Evolutionary conservation across 176 grass and related monocot species (phyloP).

Genomic region (Aegilops speltoides): DNA sequence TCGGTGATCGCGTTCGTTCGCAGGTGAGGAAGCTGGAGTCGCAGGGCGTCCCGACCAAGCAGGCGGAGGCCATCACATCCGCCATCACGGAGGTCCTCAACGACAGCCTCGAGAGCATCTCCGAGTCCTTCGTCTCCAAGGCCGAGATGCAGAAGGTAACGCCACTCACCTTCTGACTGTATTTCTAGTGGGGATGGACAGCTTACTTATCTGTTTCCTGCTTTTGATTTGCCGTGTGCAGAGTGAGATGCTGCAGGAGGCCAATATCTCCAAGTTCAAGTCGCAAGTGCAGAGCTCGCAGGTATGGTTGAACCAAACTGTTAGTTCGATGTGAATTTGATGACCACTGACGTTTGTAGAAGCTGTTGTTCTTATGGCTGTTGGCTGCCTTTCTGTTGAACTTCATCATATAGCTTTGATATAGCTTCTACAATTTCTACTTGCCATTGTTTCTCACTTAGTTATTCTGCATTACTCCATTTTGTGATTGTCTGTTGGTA

Average conservation of each 20-base stretch:
- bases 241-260: slow-evolving; percentile 90
- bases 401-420: not conserved
- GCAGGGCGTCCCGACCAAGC: slow-evolving; percentile 86
- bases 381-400: not conserved
- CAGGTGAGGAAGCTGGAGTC: slow-evolving; percentile 92
- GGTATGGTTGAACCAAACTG: slow-evolving; percentile 24
- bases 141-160: slow-evolving; percentile 86
- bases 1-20: not conserved
- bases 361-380: not conserved
- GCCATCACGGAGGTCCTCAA: slow-evolving; percentile 96
- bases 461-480: slow-evolving; percentile 17
- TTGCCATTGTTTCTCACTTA: not conserved
- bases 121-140: slow-evolving; percentile 84
- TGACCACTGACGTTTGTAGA: not conserved
- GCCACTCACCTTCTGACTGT: not conserved
- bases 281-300: slow-evolving; percentile 77
- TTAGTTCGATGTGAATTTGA: not conserved
- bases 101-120: slow-evolving; percentile 94
- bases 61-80: slow-evolving; percentile 90
- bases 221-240: slow-evolving; percentile 22
- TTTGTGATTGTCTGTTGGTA: not conserved
- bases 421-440: not conserved
- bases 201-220: not conserved
- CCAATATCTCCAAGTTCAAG: slow-evolving; percentile 90
- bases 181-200: not conserved